Percentiles rank a stretch among this genome's conserved stretches.
Evolutionary conservation across 2,329 filamentous ascomycete genomes (phyloP).

Genomic region (Thelonectria rubi): DNA sequence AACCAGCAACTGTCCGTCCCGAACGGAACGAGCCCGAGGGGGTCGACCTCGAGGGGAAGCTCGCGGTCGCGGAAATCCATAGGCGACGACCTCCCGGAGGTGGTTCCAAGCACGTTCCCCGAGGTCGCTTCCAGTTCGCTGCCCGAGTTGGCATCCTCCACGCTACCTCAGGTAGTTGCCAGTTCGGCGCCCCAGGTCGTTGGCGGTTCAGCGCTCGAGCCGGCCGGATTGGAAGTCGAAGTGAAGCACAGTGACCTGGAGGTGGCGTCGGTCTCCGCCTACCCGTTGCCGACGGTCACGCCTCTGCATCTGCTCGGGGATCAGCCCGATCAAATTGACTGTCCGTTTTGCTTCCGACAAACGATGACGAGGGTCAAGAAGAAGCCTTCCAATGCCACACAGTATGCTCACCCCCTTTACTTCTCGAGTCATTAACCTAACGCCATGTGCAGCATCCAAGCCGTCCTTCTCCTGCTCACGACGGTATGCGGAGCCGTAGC

Average conservation of each 20-base stretch:
- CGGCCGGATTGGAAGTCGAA: not conserved
- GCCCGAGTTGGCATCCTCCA: not conserved
- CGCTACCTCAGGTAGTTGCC: not conserved
- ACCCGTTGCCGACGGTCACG: slow-evolving; percentile 6
- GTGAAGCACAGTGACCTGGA: not conserved
- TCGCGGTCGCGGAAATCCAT: not conserved
- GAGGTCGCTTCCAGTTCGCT: slow-evolving; percentile 10
- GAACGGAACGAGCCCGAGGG: not conserved
- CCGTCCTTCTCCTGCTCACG: slow-evolving; percentile 12
- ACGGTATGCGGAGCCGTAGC: slow-evolving; percentile 17
- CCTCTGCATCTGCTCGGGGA: slow-evolving; percentile 25
- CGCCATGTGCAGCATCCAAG: slow-evolving; percentile 4
- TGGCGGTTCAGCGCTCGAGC: slow-evolving; percentile 2
- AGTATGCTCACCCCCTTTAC: not conserved
- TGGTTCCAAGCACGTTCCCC: not conserved
- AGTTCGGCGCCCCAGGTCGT: not conserved
- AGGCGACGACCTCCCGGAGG: not conserved
- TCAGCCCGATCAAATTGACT: slow-evolving; percentile 24
- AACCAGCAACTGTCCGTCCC: not conserved
- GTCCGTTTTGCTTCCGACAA: slow-evolving; percentile 21
- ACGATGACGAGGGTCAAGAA: slow-evolving; percentile 15
- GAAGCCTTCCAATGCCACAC: slow-evolving; percentile 27
- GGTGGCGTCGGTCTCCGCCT: slow-evolving; percentile 3
- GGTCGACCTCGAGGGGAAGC: not conserved
- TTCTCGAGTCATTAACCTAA: not conserved